Conservation (phyloP, 2,329 filamentous ascomycete species). For the Grosmannia huntii region DNA sequence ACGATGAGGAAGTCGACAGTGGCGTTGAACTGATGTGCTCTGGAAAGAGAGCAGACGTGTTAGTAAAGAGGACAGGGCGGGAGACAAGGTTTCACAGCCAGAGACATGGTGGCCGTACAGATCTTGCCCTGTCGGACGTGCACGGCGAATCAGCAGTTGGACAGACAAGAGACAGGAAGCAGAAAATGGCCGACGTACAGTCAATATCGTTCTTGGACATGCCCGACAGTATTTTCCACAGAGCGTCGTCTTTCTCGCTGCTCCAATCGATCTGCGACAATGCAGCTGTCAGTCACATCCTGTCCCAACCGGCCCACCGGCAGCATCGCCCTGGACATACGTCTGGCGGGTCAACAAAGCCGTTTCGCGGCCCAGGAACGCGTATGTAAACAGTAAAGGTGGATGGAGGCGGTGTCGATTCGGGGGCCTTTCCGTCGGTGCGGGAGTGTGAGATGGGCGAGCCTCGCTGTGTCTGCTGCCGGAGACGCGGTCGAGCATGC, state of each 20-base stretch:
- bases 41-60: slow-evolving; percentile 21
- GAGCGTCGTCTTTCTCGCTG: slow-evolving; percentile 66
- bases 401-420: slow-evolving; percentile 20
- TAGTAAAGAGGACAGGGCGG: not conserved
- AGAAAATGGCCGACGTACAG: slow-evolving; percentile 41
- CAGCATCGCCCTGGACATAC: slow-evolving; percentile 33
- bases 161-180: not conserved
- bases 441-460: not conserved
- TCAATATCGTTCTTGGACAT: slow-evolving; percentile 74
- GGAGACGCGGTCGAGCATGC: not conserved
- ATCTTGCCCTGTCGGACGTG: slow-evolving; percentile 51
- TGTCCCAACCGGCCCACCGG: not conserved
- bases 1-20: slow-evolving; percentile 80
- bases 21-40: slow-evolving; percentile 68
- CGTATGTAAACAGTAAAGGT: slow-evolving; percentile 70
- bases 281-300: not conserved
- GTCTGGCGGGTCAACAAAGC: slow-evolving; percentile 81
- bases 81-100: not conserved
- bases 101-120: slow-evolving; percentile 33
- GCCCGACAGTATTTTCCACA: slow-evolving; percentile 84
- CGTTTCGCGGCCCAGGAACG: slow-evolving; percentile 74
- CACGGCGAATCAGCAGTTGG: not conserved
- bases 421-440: not conserved
- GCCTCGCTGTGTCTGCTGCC: not conserved
- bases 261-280: slow-evolving; percentile 68